These are phyloP conservation scores for Parastagonospora nodorum DNA, from an alignment of 2,329 filamentous ascomycete genomes.

Conservation along the genomic window DNA sequence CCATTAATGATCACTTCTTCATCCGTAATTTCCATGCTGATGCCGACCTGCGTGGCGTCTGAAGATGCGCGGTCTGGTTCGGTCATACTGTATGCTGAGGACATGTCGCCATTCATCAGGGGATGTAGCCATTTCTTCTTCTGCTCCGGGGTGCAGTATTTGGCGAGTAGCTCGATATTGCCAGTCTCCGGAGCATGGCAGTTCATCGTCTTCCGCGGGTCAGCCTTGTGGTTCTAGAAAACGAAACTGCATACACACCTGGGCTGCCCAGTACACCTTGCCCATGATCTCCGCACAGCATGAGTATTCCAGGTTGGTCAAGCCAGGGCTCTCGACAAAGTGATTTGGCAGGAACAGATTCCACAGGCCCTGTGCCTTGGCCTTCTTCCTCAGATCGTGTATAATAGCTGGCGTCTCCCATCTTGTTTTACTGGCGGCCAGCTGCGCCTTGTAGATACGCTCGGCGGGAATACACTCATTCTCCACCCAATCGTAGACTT, in stretches of 20 bases:
- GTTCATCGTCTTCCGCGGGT: constrained; percentile 47
- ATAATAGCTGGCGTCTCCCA: constrained; percentile 51
- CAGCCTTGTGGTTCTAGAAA: not conserved
- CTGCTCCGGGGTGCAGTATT: constrained; percentile 57
- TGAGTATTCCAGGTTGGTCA: constrained; percentile 54
- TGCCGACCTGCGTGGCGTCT: constrained; percentile 56
- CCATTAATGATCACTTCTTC: constrained; percentile 50
- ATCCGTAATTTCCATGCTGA: constrained; percentile 43
- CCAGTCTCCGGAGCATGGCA: constrained; percentile 57
- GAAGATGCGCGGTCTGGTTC: constrained; percentile 58
- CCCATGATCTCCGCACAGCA: constrained; percentile 56
- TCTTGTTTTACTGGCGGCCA: constrained; percentile 29
- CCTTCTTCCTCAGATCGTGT: constrained; percentile 50
- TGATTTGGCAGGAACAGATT: constrained; percentile 51
- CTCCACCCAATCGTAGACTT: constrained; percentile 52
- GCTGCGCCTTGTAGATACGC: constrained; percentile 50
- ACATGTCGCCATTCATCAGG: constrained; percentile 55
- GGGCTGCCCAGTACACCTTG: constrained; percentile 52
- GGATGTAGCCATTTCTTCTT: constrained; percentile 58
- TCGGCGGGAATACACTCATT: constrained; percentile 52
- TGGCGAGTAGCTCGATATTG: constrained; percentile 59
- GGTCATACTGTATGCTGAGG: constrained; percentile 58
- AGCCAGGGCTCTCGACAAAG: constrained; percentile 50
- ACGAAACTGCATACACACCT: constrained; percentile 28
- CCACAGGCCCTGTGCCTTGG: constrained; percentile 47